phyloP scores from a whole-genome alignment of 2,329 filamentous ascomycete genomes.

The Aspergillus sp. region DNA sequence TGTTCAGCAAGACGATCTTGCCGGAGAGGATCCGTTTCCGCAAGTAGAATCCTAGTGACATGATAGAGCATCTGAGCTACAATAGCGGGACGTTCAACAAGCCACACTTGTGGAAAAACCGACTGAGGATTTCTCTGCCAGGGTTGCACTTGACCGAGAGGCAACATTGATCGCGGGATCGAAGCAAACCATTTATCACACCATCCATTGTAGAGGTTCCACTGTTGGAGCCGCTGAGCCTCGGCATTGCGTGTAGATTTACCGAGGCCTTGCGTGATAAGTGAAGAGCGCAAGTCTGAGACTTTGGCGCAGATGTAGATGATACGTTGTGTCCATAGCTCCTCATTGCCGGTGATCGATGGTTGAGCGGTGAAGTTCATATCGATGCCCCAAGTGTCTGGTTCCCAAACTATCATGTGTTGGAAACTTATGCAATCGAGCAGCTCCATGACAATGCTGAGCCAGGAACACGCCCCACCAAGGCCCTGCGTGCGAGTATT shows the following conservation, averaged over 20 bases:
- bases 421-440: constrained; percentile 77
- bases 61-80: constrained; percentile 87
- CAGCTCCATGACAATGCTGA: constrained; percentile 89
- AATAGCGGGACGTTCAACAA: constrained; percentile 78
- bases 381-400: constrained; percentile 85
- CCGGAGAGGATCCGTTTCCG: constrained; percentile 73
- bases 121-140: constrained; percentile 68
- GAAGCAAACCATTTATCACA: constrained; percentile 79
- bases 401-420: constrained; percentile 84
- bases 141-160: constrained; percentile 73
- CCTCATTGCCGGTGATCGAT: constrained; percentile 64
- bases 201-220: constrained; percentile 75
- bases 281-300: constrained; percentile 67
- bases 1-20: constrained; percentile 64
- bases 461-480: constrained; percentile 88
- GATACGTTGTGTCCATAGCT: constrained; percentile 85
- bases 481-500: constrained; percentile 75
- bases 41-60: constrained; percentile 76
- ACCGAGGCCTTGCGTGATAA: not conserved
- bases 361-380: constrained; percentile 65
- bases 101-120: constrained; percentile 83
- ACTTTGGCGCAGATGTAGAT: constrained; percentile 86
- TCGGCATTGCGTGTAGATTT: constrained; percentile 48
- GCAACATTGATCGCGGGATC: constrained; percentile 83
- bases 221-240: constrained; percentile 69